Evolutionary conservation across 1,284 basidiomycete genomes (phyloP).

Genomic region (Stereum hirsutum): DNA sequence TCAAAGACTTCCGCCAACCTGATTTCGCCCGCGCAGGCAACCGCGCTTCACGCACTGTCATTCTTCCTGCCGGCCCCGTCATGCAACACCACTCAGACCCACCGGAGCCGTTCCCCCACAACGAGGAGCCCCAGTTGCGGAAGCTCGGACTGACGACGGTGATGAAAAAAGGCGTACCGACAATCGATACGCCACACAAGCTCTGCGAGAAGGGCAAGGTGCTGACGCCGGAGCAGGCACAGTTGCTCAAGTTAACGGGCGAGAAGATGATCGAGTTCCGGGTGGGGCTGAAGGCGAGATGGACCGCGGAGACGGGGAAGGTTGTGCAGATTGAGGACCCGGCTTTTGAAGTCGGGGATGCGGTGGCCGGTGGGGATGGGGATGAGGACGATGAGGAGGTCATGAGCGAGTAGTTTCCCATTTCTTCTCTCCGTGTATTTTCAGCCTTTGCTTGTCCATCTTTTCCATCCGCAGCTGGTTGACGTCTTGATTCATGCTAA

Average conservation of each 20-base stretch:
- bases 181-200: conserved; percentile 70
- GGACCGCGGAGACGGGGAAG: conserved; percentile 66
- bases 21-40: conserved; percentile 93
- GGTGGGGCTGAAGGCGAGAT: conserved; percentile 64
- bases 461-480: too few relatives aligned
- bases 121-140: conserved; percentile 93
- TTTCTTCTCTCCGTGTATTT: too few relatives aligned
- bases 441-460: too few relatives aligned
- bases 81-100: conserved; percentile 67
- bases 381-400: conserved; percentile 29
- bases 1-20: conserved; percentile 80
- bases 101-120: conserved; percentile 87
- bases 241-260: conserved; percentile 82
- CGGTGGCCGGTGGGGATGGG: conserved; percentile 22
- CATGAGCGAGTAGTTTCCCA: conserved; percentile 27
- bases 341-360: conserved; percentile 26
- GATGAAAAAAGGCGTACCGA: conserved; percentile 85
- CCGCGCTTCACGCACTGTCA: conserved; percentile 65
- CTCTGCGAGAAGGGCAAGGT: conserved; percentile 81
- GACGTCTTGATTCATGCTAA: too few relatives aligned
- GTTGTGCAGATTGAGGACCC: conserved; percentile 50
- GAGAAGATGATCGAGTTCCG: conserved; percentile 80
- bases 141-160: conserved; percentile 84
- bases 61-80: conserved; percentile 68
- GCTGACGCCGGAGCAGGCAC: conserved; percentile 79